Conservation (phyloP, 257 asterid genomes). For the Thymus mandschuricus region DNA sequence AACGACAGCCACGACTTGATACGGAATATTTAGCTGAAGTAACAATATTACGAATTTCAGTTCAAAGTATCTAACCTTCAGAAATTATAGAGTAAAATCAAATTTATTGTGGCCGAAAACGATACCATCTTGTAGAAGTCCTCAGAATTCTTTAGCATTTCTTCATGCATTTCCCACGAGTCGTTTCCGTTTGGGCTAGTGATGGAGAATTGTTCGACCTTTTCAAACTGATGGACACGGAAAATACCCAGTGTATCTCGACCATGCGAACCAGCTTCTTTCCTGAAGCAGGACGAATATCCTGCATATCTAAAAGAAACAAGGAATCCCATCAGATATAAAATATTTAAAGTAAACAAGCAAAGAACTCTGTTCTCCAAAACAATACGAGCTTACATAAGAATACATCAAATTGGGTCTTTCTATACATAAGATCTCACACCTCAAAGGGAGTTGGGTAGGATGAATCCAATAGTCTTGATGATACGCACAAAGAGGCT, state of each 20-base stretch:
- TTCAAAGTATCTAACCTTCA: background rate
- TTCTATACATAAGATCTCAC: slow-evolving; percentile 15
- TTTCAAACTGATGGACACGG: slow-evolving; percentile 93
- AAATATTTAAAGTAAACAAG: background rate
- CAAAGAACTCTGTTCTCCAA: background rate
- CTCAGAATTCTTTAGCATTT: slow-evolving; percentile 85
- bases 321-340: slow-evolving; percentile 20
- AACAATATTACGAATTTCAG: background rate
- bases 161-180: slow-evolving; percentile 97
- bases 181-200: slow-evolving; percentile 79
- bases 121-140: slow-evolving; percentile 81
- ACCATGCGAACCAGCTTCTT: slow-evolving; percentile 98
- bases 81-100: background rate
- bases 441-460: slow-evolving; percentile 79
- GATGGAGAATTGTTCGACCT: slow-evolving; percentile 91
- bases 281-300: slow-evolving; percentile 88
- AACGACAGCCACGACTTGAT: slow-evolving; percentile 80
- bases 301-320: slow-evolving; percentile 77
- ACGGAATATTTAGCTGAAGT: slow-evolving; percentile 75
- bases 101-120: background rate
- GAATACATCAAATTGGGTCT: slow-evolving; percentile 2
- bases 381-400: slow-evolving; percentile 16
- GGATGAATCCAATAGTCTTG: slow-evolving; percentile 94
- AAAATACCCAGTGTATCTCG: slow-evolving; percentile 92
- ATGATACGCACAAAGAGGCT: slow-evolving; percentile 94